phyloP scores from a whole-genome alignment of 2,329 filamentous ascomycete genomes.

The Apiospora saccharicola region DNA sequence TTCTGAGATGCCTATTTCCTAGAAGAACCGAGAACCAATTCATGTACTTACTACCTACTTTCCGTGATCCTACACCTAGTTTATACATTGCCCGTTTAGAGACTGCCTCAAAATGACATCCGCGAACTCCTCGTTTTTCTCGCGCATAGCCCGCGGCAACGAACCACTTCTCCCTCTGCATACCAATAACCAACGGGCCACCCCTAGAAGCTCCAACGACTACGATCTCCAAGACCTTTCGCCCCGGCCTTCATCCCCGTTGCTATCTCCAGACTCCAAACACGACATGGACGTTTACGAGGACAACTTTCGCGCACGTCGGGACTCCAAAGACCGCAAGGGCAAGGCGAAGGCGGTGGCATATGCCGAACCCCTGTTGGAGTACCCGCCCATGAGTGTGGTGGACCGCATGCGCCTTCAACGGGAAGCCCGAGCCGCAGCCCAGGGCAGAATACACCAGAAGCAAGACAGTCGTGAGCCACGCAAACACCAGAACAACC shows the following conservation, averaged over 20 bases:
- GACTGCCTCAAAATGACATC: slow-evolving; percentile 34
- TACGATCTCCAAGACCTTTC: slow-evolving; percentile 42
- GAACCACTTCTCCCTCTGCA: slow-evolving; percentile 31
- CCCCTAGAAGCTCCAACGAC: slow-evolving; percentile 34
- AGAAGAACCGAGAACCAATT: background rate
- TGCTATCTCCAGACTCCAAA: slow-evolving; percentile 33
- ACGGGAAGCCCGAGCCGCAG: slow-evolving; percentile 23
- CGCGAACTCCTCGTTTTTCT: slow-evolving; percentile 37
- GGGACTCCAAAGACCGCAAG: slow-evolving; percentile 23
- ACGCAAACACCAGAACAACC: slow-evolving; percentile 23
- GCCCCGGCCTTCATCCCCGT: slow-evolving; percentile 39
- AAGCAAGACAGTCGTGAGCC: background rate
- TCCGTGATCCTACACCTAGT: background rate
- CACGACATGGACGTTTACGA: background rate
- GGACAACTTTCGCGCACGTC: background rate
- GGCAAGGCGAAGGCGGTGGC: slow-evolving; percentile 35
- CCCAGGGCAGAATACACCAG: background rate
- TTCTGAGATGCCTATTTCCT: slow-evolving; percentile 4
- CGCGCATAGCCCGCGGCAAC: slow-evolving; percentile 35
- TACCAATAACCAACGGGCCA: slow-evolving; percentile 34
- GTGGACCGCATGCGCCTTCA: slow-evolving; percentile 28
- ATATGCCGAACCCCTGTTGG: slow-evolving; percentile 29
- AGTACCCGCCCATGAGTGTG: slow-evolving; percentile 29
- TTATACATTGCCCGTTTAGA: background rate
- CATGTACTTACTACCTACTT: background rate